phyloP scores from a whole-genome alignment of 169 alveolate species.

The Neospora caninum region DNA sequence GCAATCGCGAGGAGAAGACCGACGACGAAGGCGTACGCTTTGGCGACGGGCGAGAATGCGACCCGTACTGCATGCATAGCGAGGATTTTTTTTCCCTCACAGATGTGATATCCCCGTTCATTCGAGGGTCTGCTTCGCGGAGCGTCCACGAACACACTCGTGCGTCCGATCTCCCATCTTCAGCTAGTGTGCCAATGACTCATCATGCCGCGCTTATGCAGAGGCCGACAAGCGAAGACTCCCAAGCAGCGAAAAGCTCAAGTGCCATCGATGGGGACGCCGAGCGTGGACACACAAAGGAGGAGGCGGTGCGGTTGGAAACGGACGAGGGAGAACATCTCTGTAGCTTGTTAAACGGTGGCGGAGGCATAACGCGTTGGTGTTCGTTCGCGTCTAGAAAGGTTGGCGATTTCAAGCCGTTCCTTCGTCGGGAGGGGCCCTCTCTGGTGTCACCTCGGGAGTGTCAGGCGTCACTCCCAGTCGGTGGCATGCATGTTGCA shows the following conservation, averaged over 20 bases:
- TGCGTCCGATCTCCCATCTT: neutral
- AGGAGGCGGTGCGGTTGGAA: neutral
- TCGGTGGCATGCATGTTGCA: neutral
- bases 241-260: neutral
- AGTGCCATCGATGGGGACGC: neutral
- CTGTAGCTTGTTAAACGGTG: neutral
- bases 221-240: neutral
- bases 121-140: neutral
- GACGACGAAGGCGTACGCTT: neutral
- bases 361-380: neutral
- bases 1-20: neutral
- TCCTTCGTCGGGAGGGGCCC: constrained; percentile 6
- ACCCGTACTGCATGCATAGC: neutral
- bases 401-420: neutral
- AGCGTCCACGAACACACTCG: neutral
- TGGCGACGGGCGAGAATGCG: neutral
- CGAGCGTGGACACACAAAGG: neutral
- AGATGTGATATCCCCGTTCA: constrained; percentile 8
- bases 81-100: neutral
- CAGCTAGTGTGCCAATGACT: neutral
- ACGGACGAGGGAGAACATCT: neutral
- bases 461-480: neutral
- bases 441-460: neutral
- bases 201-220: neutral
- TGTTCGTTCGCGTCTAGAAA: neutral